Evolutionary conservation across 2,329 filamentous ascomycete genomes (phyloP), one percentile per base, ranked within the genome.

Genomic region (Ophiostoma himal-ulmi): DNA sequence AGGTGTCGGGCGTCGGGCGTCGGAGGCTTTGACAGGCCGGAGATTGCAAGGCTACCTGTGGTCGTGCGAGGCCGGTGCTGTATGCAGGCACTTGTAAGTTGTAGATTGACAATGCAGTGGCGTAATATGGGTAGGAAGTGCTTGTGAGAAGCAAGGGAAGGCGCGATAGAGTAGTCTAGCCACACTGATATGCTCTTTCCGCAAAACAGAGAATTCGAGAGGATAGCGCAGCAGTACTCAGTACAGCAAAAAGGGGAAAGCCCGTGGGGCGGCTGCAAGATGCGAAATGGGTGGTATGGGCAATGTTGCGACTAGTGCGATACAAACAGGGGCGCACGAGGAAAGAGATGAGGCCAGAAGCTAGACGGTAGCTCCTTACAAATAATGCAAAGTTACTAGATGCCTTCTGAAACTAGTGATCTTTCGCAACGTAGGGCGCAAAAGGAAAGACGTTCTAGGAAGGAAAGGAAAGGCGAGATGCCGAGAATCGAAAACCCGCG

Each of bases 11-110:
- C 44, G 20, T 48, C 5, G 57, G 26, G 26, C 1, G 54, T 62
- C 26, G 26, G 57, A 17, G 57, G 26, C 26, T 36, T 34, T n/a
- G 26, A 14, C 52, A 57, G 52, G 52, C 52, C 52, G 52, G 22
- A 20, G 26, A 62, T 34, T 62, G 57, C 57, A 62, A 62, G 57
- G 57, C 57, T 36, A 26, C 26, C 57, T 60, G 57, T 44, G 39
- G 11, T 26, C 52, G 52, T 22, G 5, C n/a, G 52, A 57, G 52
- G n/a, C 52, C 30, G 52, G 52, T 26, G 52, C 52, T 57, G 52
- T 57, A 22, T n/a, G 48, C 20, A 22, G 48, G 20, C 20, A n/a
- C 52, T 26, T 57, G n/a, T 57, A 14, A 13, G 52, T n/a, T 57
- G 52, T 7, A 39, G 10, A 48, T 17, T 48, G 44, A 8, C 22